phyloP scores from a whole-genome alignment of 2,329 filamentous ascomycete species.

The Emergomyces orientalis region DNA sequence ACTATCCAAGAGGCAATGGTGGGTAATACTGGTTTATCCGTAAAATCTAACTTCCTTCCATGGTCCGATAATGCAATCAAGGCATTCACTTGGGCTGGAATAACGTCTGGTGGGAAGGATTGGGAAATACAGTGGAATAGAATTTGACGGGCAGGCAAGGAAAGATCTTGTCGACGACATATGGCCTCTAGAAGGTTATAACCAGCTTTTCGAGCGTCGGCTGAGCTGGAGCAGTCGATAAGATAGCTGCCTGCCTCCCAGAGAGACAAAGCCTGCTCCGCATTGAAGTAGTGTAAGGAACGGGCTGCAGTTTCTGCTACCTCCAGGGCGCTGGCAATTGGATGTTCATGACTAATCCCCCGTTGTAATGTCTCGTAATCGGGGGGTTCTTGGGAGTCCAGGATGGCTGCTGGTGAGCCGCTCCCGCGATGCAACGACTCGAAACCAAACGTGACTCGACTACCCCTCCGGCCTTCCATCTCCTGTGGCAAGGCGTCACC shows the following conservation, averaged over 20 bases:
- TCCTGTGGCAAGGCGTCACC: constrained; percentile 24
- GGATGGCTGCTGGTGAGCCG: constrained; percentile 25
- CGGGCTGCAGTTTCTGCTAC: constrained; percentile 31
- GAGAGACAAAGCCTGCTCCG: constrained; percentile 32
- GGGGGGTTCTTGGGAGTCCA: constrained; percentile 30
- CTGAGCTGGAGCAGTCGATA: constrained; percentile 27
- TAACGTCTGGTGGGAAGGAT: constrained; percentile 28
- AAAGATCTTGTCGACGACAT: constrained; percentile 31
- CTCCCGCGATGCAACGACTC: constrained; percentile 37
- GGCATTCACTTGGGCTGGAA: constrained; percentile 31
- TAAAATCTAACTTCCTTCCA: constrained; percentile 35
- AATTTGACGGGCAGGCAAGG: constrained; percentile 26
- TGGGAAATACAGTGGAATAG: constrained; percentile 31
- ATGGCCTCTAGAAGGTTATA: constrained; percentile 30
- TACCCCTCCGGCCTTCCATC: constrained; percentile 28
- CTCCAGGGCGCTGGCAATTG: constrained; percentile 28
- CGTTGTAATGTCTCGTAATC: constrained; percentile 32
- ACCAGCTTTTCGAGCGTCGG: constrained; percentile 30
- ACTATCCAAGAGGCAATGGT: constrained; percentile 33
- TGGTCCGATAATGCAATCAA: constrained; percentile 36
- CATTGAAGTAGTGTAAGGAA: constrained; percentile 27
- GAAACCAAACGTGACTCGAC: constrained; percentile 27
- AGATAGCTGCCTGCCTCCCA: constrained; percentile 35
- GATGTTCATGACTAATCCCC: constrained; percentile 28
- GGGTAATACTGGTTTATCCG: constrained; percentile 30